Conservation (phyloP, 139 green algal species). For the Tetraselmis chui region DNA sequence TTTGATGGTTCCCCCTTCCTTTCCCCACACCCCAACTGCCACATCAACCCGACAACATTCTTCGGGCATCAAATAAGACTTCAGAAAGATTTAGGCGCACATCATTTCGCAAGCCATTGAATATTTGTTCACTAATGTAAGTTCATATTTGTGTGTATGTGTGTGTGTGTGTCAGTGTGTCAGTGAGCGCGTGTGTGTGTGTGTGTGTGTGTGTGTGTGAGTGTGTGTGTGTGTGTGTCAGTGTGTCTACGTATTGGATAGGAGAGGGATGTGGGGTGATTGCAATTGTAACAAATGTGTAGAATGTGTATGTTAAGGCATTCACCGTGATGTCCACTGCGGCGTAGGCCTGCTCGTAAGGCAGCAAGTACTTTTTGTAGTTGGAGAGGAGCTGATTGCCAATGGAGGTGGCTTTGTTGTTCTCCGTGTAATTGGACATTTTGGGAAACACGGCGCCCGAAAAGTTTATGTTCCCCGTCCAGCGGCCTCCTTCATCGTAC, state of each 20-base stretch:
- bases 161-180: too few species aligned
- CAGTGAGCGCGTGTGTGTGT: not conserved
- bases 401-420: slow-evolving; percentile 35
- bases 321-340: slow-evolving; percentile 15
- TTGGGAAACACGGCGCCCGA: slow-evolving; percentile 38
- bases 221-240: not conserved
- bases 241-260: not conserved
- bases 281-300: too few species aligned
- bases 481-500: slow-evolving; percentile 37
- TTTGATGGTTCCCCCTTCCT: too few species aligned
- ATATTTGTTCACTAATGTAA: too few species aligned
- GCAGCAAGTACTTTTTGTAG: slow-evolving; percentile 41
- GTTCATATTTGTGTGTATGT: too few species aligned
- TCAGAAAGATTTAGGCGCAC: too few species aligned
- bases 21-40: too few species aligned
- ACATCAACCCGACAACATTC: too few species aligned
- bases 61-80: too few species aligned
- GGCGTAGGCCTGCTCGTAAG: slow-evolving; percentile 19
- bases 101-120: too few species aligned
- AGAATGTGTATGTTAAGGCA: too few species aligned
- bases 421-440: slow-evolving; percentile 38
- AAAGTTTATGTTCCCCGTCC: slow-evolving; percentile 36
- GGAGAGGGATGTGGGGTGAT: not conserved
- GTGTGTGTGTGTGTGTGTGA: not conserved
- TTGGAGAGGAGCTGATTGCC: slow-evolving; percentile 46